These are phyloP conservation scores for Stipa capillata DNA, from an alignment of 176 grass and related monocot genomes.

Conservation along the genomic window DNA sequence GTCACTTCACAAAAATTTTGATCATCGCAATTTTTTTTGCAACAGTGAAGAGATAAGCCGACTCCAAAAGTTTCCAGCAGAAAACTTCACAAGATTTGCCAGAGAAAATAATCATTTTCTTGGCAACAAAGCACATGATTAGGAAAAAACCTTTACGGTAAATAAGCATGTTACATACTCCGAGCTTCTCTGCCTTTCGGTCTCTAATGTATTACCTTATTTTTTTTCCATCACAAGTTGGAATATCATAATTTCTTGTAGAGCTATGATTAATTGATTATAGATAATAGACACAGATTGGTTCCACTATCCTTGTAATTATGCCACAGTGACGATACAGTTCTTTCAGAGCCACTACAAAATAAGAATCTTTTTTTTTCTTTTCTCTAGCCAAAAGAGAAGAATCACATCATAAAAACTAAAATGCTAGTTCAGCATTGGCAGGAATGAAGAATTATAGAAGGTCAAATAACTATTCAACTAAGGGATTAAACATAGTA, in stretches of 20 bases:
- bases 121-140: conserved; percentile 12
- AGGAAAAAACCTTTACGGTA: conserved; percentile 8
- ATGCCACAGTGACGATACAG: not conserved
- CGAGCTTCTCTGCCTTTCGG: not conserved
- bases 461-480: not conserved
- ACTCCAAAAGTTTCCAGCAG: not conserved
- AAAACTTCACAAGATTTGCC: conserved; percentile 23
- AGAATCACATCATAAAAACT: not conserved
- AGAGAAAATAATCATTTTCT: conserved; percentile 32
- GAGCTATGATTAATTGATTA: conserved; percentile 11
- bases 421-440: conserved; percentile 6
- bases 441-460: not conserved
- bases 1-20: conserved; percentile 10
- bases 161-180: conserved; percentile 18
- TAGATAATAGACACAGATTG: conserved; percentile 8
- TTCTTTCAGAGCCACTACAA: not conserved
- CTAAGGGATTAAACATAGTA: not conserved
- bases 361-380: not conserved
- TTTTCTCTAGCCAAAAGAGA: not conserved
- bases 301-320: conserved; percentile 9
- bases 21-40: not conserved
- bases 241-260: conserved; percentile 29
- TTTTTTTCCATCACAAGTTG: conserved; percentile 15
- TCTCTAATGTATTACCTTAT: conserved; percentile 5
- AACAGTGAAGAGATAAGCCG: conserved; percentile 11